phyloP scores from a whole-genome alignment of 2,329 filamentous ascomycete species.

The Claviceps quebecensis region DNA sequence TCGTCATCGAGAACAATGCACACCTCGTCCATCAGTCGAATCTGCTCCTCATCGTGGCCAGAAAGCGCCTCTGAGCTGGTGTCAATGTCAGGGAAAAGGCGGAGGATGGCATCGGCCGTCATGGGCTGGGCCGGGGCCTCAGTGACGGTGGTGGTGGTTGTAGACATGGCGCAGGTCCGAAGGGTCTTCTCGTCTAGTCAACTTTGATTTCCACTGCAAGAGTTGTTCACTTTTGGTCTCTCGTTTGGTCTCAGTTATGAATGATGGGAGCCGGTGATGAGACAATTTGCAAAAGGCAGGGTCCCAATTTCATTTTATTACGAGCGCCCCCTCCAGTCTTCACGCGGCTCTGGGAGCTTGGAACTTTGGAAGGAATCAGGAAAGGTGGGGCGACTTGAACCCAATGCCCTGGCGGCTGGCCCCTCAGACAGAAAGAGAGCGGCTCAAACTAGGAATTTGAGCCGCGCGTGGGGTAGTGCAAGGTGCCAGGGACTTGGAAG shows the following conservation, averaged over 20 bases:
- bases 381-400: not conserved
- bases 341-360: too few species aligned
- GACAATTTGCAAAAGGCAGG: not conserved
- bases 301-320: not conserved
- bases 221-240: not conserved
- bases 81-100: constrained; percentile 74
- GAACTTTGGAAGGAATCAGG: not conserved
- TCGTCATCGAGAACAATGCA: constrained; percentile 94
- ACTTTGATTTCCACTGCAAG: not conserved
- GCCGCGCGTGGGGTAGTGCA: not conserved
- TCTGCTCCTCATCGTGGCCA: constrained; percentile 95
- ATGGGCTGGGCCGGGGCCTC: constrained; percentile 41
- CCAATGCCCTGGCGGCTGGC: not conserved
- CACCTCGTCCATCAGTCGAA: constrained; percentile 94
- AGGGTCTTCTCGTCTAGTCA: not conserved
- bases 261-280: not conserved
- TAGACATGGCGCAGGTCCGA: constrained; percentile 14
- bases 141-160: constrained; percentile 28
- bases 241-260: not conserved
- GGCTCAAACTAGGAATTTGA: not conserved
- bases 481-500: not conserved
- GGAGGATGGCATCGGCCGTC: constrained; percentile 74
- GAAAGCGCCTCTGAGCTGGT: constrained; percentile 60
- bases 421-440: not conserved
- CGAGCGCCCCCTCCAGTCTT: not conserved